These are phyloP conservation scores for Capsella bursapastoris DNA, from an alignment of 345 rosid genomes.

Conservation along the genomic window DNA sequence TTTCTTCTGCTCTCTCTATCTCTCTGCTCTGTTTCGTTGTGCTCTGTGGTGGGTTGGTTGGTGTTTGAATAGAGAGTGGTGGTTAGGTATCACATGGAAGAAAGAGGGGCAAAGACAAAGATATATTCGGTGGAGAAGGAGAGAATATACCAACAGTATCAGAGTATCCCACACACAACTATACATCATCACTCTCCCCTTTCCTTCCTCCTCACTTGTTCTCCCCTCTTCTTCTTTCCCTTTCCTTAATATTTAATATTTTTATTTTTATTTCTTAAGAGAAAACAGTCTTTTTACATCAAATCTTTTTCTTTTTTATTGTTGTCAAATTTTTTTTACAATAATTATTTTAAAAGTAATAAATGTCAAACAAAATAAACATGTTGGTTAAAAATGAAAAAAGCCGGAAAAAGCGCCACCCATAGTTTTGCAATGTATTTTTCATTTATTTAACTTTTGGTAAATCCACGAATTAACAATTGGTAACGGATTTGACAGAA, in stretches of 20 bases:
- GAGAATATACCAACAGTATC: slow-evolving; percentile 69
- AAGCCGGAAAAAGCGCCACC: too few relatives aligned
- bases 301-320: too few relatives aligned
- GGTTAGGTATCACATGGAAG: slow-evolving; percentile 36
- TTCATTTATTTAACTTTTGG: too few relatives aligned
- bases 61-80: neutral
- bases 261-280: too few relatives aligned
- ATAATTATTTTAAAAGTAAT: too few relatives aligned
- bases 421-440: too few relatives aligned
- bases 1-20: neutral
- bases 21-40: neutral
- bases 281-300: too few relatives aligned
- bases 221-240: slow-evolving; percentile 17
- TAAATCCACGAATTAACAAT: too few relatives aligned
- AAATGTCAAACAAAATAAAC: too few relatives aligned
- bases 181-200: slow-evolving; percentile 27
- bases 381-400: too few relatives aligned
- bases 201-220: slow-evolving; percentile 25
- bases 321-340: too few relatives aligned
- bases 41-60: neutral
- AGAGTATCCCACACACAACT: slow-evolving; percentile 32
- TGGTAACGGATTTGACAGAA: too few relatives aligned
- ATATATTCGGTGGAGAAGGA: slow-evolving; percentile 39
- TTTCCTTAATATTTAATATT: neutral
- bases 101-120: neutral